A percentile compares a stretch with the other conserved stretches of the same genome.
phyloP scores from a whole-genome alignment of 2,329 filamentous ascomycete species.

The Aureobasidium leucospermi region DNA sequence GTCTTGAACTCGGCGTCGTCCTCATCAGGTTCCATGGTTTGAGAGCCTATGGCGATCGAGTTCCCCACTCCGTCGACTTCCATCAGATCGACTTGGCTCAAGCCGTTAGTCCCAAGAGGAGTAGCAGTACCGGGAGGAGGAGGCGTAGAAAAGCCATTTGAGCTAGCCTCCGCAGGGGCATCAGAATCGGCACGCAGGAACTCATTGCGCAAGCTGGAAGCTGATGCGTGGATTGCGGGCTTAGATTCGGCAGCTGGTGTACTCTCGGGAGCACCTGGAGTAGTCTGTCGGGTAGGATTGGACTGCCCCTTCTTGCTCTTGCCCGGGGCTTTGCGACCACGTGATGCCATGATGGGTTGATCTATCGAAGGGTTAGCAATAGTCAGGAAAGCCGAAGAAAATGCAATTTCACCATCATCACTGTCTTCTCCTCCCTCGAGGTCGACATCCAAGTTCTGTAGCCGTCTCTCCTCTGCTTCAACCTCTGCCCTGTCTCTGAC shows the following conservation, averaged over 20 bases:
- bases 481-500: slow-evolving; percentile 90
- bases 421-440: slow-evolving; percentile 82
- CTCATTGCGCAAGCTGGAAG: slow-evolving; percentile 45
- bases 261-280: slow-evolving; percentile 65
- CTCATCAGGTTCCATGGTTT: slow-evolving; percentile 68
- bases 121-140: slow-evolving; percentile 66
- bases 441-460: slow-evolving; percentile 74
- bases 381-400: too few species aligned
- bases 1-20: slow-evolving; percentile 90
- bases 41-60: slow-evolving; percentile 58
- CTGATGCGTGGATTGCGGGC: slow-evolving; percentile 47
- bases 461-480: slow-evolving; percentile 63
- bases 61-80: slow-evolving; percentile 71
- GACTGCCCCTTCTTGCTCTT: slow-evolving; percentile 64
- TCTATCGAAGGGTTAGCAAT: slow-evolving; percentile 21
- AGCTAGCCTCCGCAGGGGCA: slow-evolving; percentile 61
- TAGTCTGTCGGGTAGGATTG: slow-evolving; percentile 61
- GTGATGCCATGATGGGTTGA: slow-evolving; percentile 95
- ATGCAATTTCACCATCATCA: slow-evolving; percentile 54
- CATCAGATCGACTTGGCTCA: slow-evolving; percentile 75
- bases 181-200: slow-evolving; percentile 65
- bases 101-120: slow-evolving; percentile 64
- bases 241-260: slow-evolving; percentile 72
- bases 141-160: slow-evolving; percentile 79
- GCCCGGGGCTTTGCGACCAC: slow-evolving; percentile 79